phyloP scores from a whole-genome alignment of 257 asterid genomes.

The Hygrophila difformis region DNA sequence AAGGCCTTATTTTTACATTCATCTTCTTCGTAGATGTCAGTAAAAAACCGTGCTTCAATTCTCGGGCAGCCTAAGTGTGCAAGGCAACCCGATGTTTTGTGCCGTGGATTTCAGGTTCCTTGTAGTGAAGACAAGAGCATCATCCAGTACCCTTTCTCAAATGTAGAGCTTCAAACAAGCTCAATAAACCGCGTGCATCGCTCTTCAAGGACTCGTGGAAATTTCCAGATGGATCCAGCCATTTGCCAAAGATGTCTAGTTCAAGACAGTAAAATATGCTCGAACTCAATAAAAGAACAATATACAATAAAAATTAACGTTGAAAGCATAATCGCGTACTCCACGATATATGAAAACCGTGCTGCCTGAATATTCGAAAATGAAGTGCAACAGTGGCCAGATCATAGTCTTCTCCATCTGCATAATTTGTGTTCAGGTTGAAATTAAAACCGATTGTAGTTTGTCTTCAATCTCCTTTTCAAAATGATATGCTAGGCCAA shows the following conservation, averaged over 20 bases:
- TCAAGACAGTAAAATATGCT: too few relatives aligned
- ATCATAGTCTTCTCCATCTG: too few relatives aligned
- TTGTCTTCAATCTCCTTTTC: conserved; percentile 12
- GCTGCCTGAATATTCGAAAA: conserved; percentile 25
- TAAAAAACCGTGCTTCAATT: conserved; percentile 2
- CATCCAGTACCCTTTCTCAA: conserved; percentile 24
- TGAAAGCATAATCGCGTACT: too few relatives aligned
- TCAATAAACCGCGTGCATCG: too few relatives aligned
- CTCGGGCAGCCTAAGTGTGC: conserved; percentile 10
- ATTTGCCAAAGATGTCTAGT: conserved; percentile 12
- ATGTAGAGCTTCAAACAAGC: too few relatives aligned
- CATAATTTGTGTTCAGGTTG: too few relatives aligned
- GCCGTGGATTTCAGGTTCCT: conserved; percentile 6
- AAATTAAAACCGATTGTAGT: too few relatives aligned
- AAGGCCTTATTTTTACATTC: conserved; percentile 8
- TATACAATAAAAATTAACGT: too few relatives aligned
- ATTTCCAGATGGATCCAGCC: conserved; percentile 7
- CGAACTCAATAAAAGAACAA: neutral
- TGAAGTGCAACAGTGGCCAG: conserved; percentile 15
- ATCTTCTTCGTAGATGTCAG: conserved; percentile 9
- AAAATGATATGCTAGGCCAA: conserved; percentile 15
- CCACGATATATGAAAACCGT: conserved; percentile 8
- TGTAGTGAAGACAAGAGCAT: conserved; percentile 13
- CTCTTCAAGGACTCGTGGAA: neutral
- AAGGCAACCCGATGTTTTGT: neutral